Evolutionary conservation across 2,329 filamentous ascomycete species (phyloP).

Genomic region (Alternaria sp.): DNA sequence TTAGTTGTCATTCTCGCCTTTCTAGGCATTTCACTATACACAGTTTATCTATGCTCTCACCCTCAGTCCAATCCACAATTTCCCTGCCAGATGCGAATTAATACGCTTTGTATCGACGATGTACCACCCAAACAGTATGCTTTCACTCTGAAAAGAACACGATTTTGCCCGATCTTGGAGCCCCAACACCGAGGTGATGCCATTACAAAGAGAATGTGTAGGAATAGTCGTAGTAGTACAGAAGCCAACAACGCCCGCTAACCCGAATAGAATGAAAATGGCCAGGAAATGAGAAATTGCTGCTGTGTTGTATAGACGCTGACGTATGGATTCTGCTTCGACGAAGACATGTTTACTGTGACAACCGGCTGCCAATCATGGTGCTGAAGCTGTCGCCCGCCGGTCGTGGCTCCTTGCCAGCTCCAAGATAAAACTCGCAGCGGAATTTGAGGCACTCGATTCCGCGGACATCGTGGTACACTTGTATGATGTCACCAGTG

Average conservation of each 20-base stretch:
- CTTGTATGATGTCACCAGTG: conserved; percentile 76
- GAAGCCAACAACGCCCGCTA: neutral
- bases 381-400: conserved; percentile 36
- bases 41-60: neutral
- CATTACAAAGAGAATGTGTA: neutral
- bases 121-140: neutral
- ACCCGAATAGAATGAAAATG: neutral
- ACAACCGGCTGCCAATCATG: conserved; percentile 20
- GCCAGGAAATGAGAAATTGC: neutral
- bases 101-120: neutral
- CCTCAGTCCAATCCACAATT: neutral
- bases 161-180: neutral
- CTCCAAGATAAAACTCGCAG: conserved; percentile 53
- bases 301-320: neutral
- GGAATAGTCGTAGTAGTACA: neutral
- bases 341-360: neutral
- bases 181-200: neutral
- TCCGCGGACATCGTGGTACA: conserved; percentile 64
- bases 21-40: neutral
- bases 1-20: neutral
- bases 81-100: neutral
- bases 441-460: conserved; percentile 50
- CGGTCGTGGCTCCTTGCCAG: conserved; percentile 38
- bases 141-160: neutral
- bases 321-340: neutral